Conservation (phyloP, 345 rosid species). For the Murraya koenigii region DNA sequence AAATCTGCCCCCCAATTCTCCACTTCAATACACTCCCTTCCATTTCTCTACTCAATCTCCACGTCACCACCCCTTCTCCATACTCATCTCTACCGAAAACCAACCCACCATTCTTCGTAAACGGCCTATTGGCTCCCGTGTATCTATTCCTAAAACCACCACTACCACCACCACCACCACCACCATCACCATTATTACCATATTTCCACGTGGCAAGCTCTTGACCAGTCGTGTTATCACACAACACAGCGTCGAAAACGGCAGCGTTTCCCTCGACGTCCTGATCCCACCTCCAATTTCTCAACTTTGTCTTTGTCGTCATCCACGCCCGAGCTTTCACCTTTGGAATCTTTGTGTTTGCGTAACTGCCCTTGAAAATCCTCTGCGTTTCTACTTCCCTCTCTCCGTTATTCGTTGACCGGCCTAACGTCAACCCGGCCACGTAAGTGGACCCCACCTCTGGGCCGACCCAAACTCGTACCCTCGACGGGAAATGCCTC, state of each 20-base stretch:
- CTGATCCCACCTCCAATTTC: conserved; percentile 81
- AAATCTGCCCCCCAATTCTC: conserved; percentile 78
- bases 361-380: conserved; percentile 33
- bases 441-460: conserved; percentile 77
- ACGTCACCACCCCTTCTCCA: conserved; percentile 59
- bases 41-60: conserved; percentile 89
- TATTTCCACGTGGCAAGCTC: conserved; percentile 39
- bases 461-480: conserved; percentile 77
- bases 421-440: conserved; percentile 65
- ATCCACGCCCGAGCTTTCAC: conserved; percentile 53
- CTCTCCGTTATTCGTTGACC: conserved; percentile 57
- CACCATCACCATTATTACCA: not conserved
- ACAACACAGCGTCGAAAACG: conserved; percentile 62
- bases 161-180: not conserved
- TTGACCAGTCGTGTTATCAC: conserved; percentile 46
- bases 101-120: conserved; percentile 75
- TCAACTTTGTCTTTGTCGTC: conserved; percentile 48
- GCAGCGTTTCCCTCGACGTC: conserved; percentile 79
- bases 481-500: conserved; percentile 61
- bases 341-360: conserved; percentile 38
- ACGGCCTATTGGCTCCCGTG: conserved; percentile 38
- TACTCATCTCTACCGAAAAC: conserved; percentile 73
- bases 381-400: conserved; percentile 48
- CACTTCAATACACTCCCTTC: conserved; percentile 91
- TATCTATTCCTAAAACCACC: conserved; percentile 13